Percentiles rank a stretch among this genome's conserved stretches.
phyloP scores from a whole-genome alignment of 139 green algal species.

The Auxenochlorella protothecoides region DNA sequence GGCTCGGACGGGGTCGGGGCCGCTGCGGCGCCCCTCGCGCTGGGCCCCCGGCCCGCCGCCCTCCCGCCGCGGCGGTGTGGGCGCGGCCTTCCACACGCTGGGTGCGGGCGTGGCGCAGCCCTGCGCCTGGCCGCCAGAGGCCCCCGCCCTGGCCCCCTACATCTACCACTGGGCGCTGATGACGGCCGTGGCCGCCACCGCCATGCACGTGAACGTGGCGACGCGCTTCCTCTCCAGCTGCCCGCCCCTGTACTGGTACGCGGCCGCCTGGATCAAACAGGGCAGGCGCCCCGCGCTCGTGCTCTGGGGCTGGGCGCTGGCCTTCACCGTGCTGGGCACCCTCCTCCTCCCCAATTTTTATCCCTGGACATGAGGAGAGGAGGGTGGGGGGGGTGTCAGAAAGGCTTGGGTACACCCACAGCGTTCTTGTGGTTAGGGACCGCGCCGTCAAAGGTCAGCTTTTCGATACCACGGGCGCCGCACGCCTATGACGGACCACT shows the following conservation, averaged over 20 bases:
- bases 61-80: too few relatives aligned
- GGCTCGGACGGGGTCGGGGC: background rate
- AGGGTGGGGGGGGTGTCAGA: background rate
- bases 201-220: conserved; percentile 81
- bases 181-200: conserved; percentile 31
- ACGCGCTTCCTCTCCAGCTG: conserved; percentile 66
- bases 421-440: too few relatives aligned
- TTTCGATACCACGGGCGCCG: too few relatives aligned
- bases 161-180: conserved; percentile 67
- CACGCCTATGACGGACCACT: too few relatives aligned
- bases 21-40: background rate
- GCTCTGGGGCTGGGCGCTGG: conserved; percentile 49
- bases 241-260: conserved; percentile 65
- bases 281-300: background rate
- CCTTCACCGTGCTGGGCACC: conserved; percentile 39
- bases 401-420: too few relatives aligned
- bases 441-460: too few relatives aligned
- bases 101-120: too few relatives aligned
- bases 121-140: background rate
- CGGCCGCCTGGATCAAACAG: conserved; percentile 17
- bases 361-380: conserved; percentile 49
- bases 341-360: conserved; percentile 71
- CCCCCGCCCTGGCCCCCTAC: conserved; percentile 33
- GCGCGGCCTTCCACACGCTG: too few relatives aligned
- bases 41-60: too few relatives aligned